phyloP scores from a whole-genome alignment of 805 yeast species.

The Schwanniomyces occidentalis region DNA sequence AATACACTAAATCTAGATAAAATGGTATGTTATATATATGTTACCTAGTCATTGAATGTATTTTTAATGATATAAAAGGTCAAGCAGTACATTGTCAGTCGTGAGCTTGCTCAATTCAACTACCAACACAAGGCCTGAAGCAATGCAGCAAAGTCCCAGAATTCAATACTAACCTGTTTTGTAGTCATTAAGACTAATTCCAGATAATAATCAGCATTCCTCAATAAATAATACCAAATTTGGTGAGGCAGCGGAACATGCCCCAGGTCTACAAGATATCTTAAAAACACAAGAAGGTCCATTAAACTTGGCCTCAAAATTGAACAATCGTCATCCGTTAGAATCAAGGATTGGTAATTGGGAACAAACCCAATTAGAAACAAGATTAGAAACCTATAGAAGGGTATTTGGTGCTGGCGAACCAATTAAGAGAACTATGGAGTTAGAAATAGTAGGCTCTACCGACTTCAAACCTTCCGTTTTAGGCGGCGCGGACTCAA shows the following conservation, averaged over 20 bases:
- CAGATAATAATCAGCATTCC: slow-evolving; percentile 46
- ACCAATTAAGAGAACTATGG: slow-evolving; percentile 92
- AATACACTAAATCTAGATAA: too few species aligned
- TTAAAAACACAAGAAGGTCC: slow-evolving; percentile 69
- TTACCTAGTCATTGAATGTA: too few species aligned
- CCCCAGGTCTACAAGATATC: slow-evolving; percentile 70
- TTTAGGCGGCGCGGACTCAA: slow-evolving; percentile 56
- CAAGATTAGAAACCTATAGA: slow-evolving; percentile 75
- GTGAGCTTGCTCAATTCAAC: too few species aligned
- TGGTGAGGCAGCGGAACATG: slow-evolving; percentile 61
- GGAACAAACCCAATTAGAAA: slow-evolving; percentile 73
- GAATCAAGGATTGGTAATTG: slow-evolving; percentile 74
- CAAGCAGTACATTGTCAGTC: too few species aligned
- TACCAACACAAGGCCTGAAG: too few species aligned
- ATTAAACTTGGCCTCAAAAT: slow-evolving; percentile 53
- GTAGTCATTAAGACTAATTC: slow-evolving; percentile 56
- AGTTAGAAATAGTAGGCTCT: slow-evolving; percentile 63
- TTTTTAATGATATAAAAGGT: too few species aligned
- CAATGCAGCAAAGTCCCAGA: too few species aligned
- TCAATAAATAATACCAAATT: slow-evolving; percentile 51
- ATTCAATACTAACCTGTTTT: too few species aligned
- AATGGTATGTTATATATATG: too few species aligned
- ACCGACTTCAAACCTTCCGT: slow-evolving; percentile 68
- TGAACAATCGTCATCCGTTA: slow-evolving; percentile 83
- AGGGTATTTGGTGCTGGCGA: slow-evolving; percentile 90